These are phyloP conservation scores for Clitoria ternatea DNA, from an alignment of 306 rosid species.

Conservation along the genomic window DNA sequence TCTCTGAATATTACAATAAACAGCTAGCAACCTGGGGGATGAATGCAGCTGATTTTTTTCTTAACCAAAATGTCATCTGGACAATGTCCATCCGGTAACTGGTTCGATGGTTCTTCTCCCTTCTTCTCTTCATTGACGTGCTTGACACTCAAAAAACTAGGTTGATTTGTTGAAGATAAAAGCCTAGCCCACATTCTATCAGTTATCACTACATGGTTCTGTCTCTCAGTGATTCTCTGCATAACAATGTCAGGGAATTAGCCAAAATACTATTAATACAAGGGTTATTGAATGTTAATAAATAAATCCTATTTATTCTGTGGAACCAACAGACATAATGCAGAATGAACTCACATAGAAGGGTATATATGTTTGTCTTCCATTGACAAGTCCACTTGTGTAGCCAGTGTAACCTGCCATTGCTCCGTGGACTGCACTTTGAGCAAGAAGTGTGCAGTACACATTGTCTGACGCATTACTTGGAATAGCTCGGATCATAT, in stretches of 20 bases:
- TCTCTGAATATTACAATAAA: background rate
- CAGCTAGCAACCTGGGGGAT: conserved; percentile 17
- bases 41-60: conserved; percentile 17
- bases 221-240: conserved; percentile 77
- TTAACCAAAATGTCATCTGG: conserved; percentile 19
- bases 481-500: conserved; percentile 92
- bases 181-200: conserved; percentile 99
- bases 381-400: conserved; percentile 77
- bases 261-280: background rate
- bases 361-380: conserved; percentile 88
- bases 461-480: conserved; percentile 92
- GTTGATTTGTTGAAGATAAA: conserved; percentile 90
- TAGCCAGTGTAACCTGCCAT: conserved; percentile 97
- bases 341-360: conserved; percentile 57
- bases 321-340: background rate
- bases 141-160: conserved; percentile 60
- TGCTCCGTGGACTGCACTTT: conserved; percentile 94
- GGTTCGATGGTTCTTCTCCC: conserved; percentile 29
- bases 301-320: background rate
- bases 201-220: conserved; percentile 76
- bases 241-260: conserved; percentile 8
- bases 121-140: conserved; percentile 40
- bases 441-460: conserved; percentile 90
- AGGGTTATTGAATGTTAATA: background rate
- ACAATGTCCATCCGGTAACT: conserved; percentile 17